These are phyloP conservation scores for Pythium vanterpoolii DNA, from an alignment of 352 stramenopile species.

Conservation along the genomic window DNA sequence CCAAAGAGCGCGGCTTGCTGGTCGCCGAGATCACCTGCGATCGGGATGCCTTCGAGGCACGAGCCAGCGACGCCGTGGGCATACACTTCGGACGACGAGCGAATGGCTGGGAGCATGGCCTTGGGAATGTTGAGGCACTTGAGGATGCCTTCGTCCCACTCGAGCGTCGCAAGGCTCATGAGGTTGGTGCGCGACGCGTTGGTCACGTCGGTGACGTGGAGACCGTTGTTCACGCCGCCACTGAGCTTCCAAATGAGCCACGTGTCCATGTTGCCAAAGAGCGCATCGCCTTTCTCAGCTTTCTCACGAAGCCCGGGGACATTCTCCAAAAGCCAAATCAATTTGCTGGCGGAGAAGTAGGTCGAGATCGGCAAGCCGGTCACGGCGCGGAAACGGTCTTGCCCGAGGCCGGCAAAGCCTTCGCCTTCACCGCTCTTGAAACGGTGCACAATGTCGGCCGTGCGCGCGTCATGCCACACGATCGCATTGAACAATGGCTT, in stretches of 20 bases:
- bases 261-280: slow-evolving; percentile 99
- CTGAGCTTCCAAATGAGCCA: slow-evolving; percentile 97
- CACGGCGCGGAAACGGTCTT: slow-evolving; percentile 64
- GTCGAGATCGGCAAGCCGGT: slow-evolving; percentile 96
- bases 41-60: slow-evolving; percentile 84
- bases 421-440: slow-evolving; percentile 62
- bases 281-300: slow-evolving; percentile 76
- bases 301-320: slow-evolving; percentile 86
- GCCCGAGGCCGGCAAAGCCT: slow-evolving; percentile 47
- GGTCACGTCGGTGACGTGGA: slow-evolving; percentile 97
- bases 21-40: slow-evolving; percentile 94
- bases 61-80: slow-evolving; percentile 48
- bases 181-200: slow-evolving; percentile 97
- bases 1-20: slow-evolving; percentile 97
- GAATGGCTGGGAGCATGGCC: slow-evolving; percentile 90
- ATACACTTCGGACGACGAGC: slow-evolving; percentile 88
- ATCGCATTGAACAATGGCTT: slow-evolving; percentile 98
- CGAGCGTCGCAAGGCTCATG: slow-evolving; percentile 89
- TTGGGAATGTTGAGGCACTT: slow-evolving; percentile 84
- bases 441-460: slow-evolving; percentile 85
- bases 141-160: slow-evolving; percentile 91
- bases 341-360: slow-evolving; percentile 98
- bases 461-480: slow-evolving; percentile 98
- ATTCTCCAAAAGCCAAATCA: slow-evolving; percentile 97
- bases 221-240: slow-evolving; percentile 39